These are phyloP conservation scores for Dryas drummondii DNA, from an alignment of 306 rosid genomes.

Conservation along the genomic window DNA sequence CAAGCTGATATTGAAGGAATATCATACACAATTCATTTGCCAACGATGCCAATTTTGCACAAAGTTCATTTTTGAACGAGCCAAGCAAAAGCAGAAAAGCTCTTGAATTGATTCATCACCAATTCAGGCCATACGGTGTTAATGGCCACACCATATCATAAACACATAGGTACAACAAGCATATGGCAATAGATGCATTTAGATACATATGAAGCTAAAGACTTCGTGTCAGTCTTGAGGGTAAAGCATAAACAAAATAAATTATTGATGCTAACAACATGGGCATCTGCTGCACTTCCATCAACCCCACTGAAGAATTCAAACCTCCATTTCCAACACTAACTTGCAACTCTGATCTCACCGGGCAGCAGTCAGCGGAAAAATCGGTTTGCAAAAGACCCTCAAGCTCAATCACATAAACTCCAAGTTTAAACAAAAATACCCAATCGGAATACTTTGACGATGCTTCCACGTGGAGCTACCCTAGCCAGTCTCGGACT, in stretches of 20 bases:
- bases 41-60: neutral
- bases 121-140: slow-evolving; percentile 9
- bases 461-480: neutral
- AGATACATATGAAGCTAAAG: slow-evolving; percentile 2
- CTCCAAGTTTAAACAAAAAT: slow-evolving; percentile 10
- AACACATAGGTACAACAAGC: slow-evolving; percentile 8
- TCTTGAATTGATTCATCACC: slow-evolving; percentile 1
- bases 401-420: slow-evolving; percentile 11
- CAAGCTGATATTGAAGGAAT: neutral
- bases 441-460: neutral
- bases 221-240: neutral
- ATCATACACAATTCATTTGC: neutral
- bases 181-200: neutral
- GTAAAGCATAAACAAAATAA: neutral
- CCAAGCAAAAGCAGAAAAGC: neutral
- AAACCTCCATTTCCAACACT: slow-evolving; percentile 4
- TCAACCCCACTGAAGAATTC: neutral
- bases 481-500: slow-evolving; percentile 21
- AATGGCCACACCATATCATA: slow-evolving; percentile 1
- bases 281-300: slow-evolving; percentile 9
- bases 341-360: neutral
- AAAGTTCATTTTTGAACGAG: neutral
- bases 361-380: slow-evolving; percentile 11
- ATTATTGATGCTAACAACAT: neutral
- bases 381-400: slow-evolving; percentile 1